Percentiles rank a stretch among this genome's conserved stretches.
phyloP scores from a whole-genome alignment of 202 grass and related monocot species.

The Cymbopogon flexuosus region DNA sequence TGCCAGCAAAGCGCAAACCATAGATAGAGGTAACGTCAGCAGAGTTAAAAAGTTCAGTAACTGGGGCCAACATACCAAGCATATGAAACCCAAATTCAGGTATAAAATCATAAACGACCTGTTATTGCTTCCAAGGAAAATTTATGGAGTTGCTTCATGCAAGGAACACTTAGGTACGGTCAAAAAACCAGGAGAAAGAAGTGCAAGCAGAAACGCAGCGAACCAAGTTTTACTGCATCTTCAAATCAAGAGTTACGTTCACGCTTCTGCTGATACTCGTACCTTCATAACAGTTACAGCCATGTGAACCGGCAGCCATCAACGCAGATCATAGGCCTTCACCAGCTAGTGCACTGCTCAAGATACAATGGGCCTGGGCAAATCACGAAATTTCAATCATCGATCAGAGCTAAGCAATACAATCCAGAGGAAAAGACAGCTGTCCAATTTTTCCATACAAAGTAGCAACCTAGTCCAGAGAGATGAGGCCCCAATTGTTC shows the following conservation, averaged over 20 bases:
- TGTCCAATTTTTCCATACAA: slow-evolving; percentile 20
- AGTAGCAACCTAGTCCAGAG: slow-evolving; percentile 26
- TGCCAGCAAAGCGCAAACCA: not conserved
- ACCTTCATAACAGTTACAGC: slow-evolving; percentile 21
- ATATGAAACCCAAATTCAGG: not conserved
- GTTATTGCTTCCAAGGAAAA: not conserved
- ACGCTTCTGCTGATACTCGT: slow-evolving; percentile 14
- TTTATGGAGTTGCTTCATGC: not conserved
- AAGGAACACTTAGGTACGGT: not conserved
- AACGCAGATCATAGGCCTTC: slow-evolving; percentile 28
- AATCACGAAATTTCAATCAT: slow-evolving; percentile 41
- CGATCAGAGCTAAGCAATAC: slow-evolving; percentile 30
- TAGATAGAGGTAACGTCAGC: not conserved
- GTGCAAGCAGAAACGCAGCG: not conserved
- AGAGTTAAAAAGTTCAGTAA: not conserved
- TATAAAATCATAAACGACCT: not conserved
- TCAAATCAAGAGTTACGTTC: slow-evolving; percentile 6
- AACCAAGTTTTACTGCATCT: slow-evolving; percentile 19
- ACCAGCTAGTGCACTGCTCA: slow-evolving; percentile 30
- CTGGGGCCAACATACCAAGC: not conserved
- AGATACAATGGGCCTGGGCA: slow-evolving; percentile 43
- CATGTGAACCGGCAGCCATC: slow-evolving; percentile 35
- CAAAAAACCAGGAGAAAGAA: not conserved
- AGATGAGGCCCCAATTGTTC: slow-evolving; percentile 26
- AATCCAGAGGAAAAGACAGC: slow-evolving; percentile 24